These are phyloP conservation scores for Solanum piurae DNA, from an alignment of 257 asterid genomes.

Conservation along the genomic window DNA sequence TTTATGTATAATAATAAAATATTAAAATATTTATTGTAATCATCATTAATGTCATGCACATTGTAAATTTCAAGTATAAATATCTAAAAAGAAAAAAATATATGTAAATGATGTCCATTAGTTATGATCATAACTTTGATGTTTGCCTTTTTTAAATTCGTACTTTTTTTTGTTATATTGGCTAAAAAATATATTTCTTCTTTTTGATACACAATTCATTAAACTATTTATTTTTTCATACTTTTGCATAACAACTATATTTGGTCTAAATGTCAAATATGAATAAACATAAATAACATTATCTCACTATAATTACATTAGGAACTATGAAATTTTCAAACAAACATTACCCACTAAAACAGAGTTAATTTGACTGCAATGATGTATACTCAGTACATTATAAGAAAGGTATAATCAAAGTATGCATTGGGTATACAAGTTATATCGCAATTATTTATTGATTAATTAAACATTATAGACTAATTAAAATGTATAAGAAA, in stretches of 20 bases:
- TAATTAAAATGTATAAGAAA: not conserved
- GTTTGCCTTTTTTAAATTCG: no score
- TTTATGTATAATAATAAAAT: no score
- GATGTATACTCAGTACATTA: not conserved
- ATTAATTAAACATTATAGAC: not conserved
- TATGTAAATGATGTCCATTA: not conserved
- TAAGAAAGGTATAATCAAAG: not conserved
- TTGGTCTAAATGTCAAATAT: not conserved
- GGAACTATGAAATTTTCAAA: not conserved
- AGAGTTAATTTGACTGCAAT: not conserved
- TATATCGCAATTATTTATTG: no score
- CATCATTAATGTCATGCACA: no score
- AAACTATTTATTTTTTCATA: not conserved
- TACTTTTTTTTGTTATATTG: no score
- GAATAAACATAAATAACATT: not conserved
- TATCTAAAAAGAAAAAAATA: no score
- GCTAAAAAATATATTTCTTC: no score
- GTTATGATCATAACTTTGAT: no score
- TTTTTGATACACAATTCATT: no score
- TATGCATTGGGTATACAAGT: not conserved
- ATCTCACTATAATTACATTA: not conserved
- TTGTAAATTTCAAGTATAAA: no score
- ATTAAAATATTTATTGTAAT: no score
- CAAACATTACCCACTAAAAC: not conserved
- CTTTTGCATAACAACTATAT: not conserved